Base-by-base conservation (phyloP, 2,329 filamentous ascomycete species). In the Chlorencoelia australis region DNA sequence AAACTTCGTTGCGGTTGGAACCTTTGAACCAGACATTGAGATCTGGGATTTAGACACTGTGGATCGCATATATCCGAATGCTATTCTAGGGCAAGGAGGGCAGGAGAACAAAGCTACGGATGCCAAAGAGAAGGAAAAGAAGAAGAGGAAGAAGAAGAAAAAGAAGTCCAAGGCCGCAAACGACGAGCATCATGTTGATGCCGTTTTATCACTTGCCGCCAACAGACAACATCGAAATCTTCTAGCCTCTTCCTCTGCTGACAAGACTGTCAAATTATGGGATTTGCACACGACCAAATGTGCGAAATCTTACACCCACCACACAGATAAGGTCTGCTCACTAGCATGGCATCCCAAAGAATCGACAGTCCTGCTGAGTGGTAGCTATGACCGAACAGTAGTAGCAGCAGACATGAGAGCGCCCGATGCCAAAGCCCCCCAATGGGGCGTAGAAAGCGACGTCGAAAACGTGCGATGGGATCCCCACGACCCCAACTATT, bases 11-110 rank as follows among this genome's bases (percentile, higher is more conserved):
- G 91, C 91, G 4, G 76, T 98, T 24, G 91, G 88, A 39, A 96
- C 91, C 4, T 94, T 96, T 77, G 89, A 96, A 56, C 89, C 91
- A 2, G 91, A 98, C 55, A 98, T 98, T 50, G 91, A 98, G 66
- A 79, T 98, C 36, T 98, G 91, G 91, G 88, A 98, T 57, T 69
- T 98, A 35, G 91, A 98, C 58, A 82, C 87, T 6, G 78, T 98
- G 35, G 91, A 98, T 64, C 84, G 82, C 75, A 94, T 98, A 83
- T 98, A 95, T 56, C 91, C 91, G 15, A 94, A 94, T 57, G 88
- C 89, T 7, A 93, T 98, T 45, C 75, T 98, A 4, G 91, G 91
- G 7, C 82, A 89, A 55, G 77, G 73, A 37, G 68, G 52, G 14
- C 44, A 55, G 17, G 64, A 67, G 27, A 61, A 67, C 13, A 50